A percentile compares a stretch with the other conserved stretches of the same genome.
Conservation (phyloP, 768 basidiomycete species). For the Astraeus odoratus region DNA sequence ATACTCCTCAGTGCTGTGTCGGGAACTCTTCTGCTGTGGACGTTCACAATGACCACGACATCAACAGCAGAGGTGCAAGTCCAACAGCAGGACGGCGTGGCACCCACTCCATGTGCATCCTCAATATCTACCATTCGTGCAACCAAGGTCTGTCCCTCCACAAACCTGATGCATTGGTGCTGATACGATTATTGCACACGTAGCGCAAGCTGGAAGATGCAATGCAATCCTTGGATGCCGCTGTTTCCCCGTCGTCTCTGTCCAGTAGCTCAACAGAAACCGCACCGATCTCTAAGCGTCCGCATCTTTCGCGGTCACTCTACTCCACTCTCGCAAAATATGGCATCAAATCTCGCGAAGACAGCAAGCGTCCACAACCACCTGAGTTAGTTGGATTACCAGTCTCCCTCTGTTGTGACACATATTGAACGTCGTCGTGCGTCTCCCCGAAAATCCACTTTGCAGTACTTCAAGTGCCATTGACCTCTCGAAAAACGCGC, state of each 20-base stretch:
- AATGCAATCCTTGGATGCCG: conserved; percentile 62
- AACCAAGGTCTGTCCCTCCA: not conserved
- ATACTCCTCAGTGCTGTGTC: too few relatives aligned
- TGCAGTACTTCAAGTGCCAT: conserved; percentile 9
- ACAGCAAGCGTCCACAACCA: conserved; percentile 23
- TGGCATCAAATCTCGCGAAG: conserved; percentile 51
- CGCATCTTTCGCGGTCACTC: conserved; percentile 48
- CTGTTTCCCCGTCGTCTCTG: conserved; percentile 35
- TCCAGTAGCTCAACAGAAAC: conserved; percentile 15
- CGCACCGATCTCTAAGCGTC: conserved; percentile 45
- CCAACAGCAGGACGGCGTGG: not conserved
- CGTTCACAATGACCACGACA: too few relatives aligned
- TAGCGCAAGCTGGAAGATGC: conserved; percentile 83
- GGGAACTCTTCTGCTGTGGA: not conserved
- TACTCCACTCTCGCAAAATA: conserved; percentile 80
- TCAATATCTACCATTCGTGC: not conserved
- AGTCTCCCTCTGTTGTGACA: not conserved
- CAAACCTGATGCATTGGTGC: not conserved
- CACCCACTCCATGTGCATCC: not conserved
- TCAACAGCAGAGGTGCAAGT: not conserved
- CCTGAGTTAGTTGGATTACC: conserved; percentile 16
- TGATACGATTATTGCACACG: not conserved
- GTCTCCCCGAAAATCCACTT: conserved; percentile 4
- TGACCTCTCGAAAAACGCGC: conserved; percentile 49
- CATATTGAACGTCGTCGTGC: not conserved